Conservation (phyloP, 2,329 filamentous ascomycete species). For the Leptographium radiaticola region DNA sequence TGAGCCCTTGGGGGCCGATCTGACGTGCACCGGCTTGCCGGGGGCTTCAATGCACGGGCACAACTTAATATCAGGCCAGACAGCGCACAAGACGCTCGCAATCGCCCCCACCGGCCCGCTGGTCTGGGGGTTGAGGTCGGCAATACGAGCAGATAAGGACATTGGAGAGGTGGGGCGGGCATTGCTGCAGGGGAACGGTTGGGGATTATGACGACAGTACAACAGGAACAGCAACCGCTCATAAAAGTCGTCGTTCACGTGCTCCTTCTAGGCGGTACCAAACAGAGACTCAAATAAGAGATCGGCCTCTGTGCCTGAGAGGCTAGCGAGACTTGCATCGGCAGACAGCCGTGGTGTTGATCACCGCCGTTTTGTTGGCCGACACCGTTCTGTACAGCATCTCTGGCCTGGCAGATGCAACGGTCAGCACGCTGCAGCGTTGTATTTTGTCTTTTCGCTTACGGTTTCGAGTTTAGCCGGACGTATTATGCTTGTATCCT, state of each 20-base stretch:
- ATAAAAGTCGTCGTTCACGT: neutral
- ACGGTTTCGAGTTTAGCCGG: neutral
- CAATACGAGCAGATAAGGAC: neutral
- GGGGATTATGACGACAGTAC: neutral
- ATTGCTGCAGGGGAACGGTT: neutral
- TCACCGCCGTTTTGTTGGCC: neutral
- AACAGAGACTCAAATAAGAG: neutral
- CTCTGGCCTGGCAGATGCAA: neutral
- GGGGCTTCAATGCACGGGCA: neutral
- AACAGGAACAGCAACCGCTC: neutral
- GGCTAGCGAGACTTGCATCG: neutral
- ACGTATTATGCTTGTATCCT: neutral
- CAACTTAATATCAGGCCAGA: neutral
- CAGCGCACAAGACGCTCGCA: neutral
- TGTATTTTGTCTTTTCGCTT: neutral
- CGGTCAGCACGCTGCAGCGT: neutral
- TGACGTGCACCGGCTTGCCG: neutral
- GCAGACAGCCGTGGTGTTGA: neutral
- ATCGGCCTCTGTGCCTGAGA: neutral
- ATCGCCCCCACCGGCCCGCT: neutral
- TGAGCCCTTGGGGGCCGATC: neutral
- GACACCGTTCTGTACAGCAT: neutral
- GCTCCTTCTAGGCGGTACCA: neutral
- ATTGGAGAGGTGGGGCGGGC: neutral
- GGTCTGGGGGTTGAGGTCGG: neutral